Conservation (phyloP, 768 basidiomycete species). For the Boletellus emodensis region DNA sequence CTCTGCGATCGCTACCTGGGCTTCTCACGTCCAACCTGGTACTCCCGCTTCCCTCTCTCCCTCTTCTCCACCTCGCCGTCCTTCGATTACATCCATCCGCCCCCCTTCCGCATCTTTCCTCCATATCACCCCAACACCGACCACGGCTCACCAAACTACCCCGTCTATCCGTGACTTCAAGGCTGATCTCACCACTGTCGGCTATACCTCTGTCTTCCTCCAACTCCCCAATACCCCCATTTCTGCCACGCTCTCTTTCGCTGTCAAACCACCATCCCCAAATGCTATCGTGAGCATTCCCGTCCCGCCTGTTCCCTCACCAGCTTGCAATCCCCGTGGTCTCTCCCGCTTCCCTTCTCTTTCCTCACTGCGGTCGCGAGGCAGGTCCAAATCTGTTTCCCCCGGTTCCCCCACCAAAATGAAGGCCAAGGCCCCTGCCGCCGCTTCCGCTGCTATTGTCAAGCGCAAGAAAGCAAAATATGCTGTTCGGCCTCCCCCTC, state of each 20-base stretch:
- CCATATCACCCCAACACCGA: conserved; percentile 40
- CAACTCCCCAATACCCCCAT: conserved; percentile 50
- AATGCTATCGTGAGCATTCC: conserved; percentile 17
- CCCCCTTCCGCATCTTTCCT: conserved; percentile 46
- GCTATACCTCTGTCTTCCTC: conserved; percentile 66
- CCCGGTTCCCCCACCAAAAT: conserved; percentile 26
- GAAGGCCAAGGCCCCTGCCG: conserved; percentile 13
- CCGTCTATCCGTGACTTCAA: conserved; percentile 46
- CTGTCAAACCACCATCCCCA: conserved; percentile 5
- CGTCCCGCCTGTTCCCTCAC: conserved; percentile 7
- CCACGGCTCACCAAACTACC: conserved; percentile 30
- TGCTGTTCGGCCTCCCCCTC: conserved; percentile 42
- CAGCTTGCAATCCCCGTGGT: conserved; percentile 22
- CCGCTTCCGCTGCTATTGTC: conserved; percentile 32
- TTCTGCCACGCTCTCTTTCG: conserved; percentile 18
- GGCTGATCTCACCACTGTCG: conserved; percentile 54
- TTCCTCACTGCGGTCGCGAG: conserved; percentile 41
- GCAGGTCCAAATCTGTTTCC: conserved; percentile 35
- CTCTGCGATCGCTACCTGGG: conserved; percentile 58
- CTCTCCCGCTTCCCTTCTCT: conserved; percentile 51
- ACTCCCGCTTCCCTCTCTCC: conserved; percentile 50
- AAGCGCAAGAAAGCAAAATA: conserved; percentile 55
- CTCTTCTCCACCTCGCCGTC: conserved; percentile 34
- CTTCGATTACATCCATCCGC: conserved; percentile 38
- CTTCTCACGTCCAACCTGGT: conserved; percentile 62